A percentile compares a stretch with the other conserved stretches of the same genome.
These are phyloP conservation scores for Abortiporus biennis DNA, from an alignment of 1,284 basidiomycete species.

Conservation along the genomic window DNA sequence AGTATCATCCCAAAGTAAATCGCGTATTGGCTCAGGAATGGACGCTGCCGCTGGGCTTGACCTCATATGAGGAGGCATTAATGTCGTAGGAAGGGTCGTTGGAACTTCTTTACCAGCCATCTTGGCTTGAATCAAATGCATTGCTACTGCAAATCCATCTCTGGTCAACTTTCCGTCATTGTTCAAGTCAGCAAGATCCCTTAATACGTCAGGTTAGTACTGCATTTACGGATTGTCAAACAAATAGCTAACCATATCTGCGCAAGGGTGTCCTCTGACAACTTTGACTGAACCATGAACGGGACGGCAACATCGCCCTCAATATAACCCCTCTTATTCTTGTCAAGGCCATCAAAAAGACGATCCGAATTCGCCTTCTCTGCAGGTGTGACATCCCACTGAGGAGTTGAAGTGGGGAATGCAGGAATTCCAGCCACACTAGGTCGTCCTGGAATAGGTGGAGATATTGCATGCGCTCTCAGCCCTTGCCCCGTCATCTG, in stretches of 20 bases:
- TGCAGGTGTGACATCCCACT: slow-evolving; percentile 82
- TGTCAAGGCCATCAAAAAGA: slow-evolving; percentile 84
- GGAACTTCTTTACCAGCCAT: slow-evolving; percentile 85
- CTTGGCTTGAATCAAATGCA: slow-evolving; percentile 91
- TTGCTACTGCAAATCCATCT: slow-evolving; percentile 95
- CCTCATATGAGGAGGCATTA: slow-evolving; percentile 82
- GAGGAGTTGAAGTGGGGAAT: slow-evolving; percentile 22
- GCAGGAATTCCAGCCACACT: slow-evolving; percentile 22
- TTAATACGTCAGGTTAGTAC: too few relatives aligned
- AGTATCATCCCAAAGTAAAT: slow-evolving; percentile 60
- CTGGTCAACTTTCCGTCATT: slow-evolving; percentile 84
- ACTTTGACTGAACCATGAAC: slow-evolving; percentile 91
- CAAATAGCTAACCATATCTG: slow-evolving; percentile 74
- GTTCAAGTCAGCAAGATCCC: slow-evolving; percentile 92
- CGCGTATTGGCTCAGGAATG: slow-evolving; percentile 31
- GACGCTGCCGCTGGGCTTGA: slow-evolving; percentile 28
- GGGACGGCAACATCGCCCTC: slow-evolving; percentile 94
- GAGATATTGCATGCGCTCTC: slow-evolving; percentile 38
- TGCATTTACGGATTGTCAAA: too few relatives aligned
- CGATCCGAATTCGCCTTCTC: slow-evolving; percentile 82
- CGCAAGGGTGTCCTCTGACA: slow-evolving; percentile 82
- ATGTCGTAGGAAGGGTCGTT: slow-evolving; percentile 56
- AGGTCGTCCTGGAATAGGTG: slow-evolving; percentile 38
- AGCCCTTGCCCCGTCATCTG: slow-evolving; percentile 39
- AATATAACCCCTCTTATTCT: slow-evolving; percentile 72